phyloP scores from a whole-genome alignment of 345 rosid species.

The Euphorbia lathyris region DNA sequence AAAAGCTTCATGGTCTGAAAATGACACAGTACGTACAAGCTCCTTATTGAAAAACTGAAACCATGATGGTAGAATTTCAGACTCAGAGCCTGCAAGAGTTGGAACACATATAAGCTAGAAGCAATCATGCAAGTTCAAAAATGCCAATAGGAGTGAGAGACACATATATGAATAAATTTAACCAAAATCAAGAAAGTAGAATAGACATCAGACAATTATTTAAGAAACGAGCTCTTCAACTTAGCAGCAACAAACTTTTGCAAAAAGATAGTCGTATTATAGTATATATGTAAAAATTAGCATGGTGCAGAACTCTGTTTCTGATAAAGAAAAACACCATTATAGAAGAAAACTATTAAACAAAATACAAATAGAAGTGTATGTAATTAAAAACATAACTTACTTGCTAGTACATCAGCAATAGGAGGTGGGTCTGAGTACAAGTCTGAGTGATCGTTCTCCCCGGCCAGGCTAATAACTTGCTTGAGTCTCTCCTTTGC shows the following conservation, averaged over 20 bases:
- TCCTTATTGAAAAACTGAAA: constrained; percentile 76
- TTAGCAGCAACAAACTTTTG: neutral
- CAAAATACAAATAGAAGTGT: neutral
- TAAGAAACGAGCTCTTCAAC: neutral
- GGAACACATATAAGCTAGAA: constrained; percentile 8
- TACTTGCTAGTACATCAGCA: constrained; percentile 57
- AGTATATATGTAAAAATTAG: neutral
- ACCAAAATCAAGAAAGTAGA: neutral
- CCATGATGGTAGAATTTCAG: constrained; percentile 81
- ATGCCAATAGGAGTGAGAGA: neutral
- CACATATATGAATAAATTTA: neutral
- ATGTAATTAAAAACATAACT: constrained; percentile 25
- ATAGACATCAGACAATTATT: neutral
- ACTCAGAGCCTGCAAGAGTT: constrained; percentile 56
- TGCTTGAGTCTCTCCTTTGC: constrained; percentile 72
- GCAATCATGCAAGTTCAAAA: neutral
- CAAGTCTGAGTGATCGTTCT: constrained; percentile 51
- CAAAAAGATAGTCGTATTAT: neutral
- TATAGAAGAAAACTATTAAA: neutral
- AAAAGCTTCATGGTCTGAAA: constrained; percentile 94
- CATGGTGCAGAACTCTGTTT: neutral
- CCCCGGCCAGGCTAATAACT: constrained; percentile 72
- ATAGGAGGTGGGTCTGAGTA: constrained; percentile 59
- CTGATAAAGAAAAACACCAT: neutral
- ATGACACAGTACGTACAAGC: constrained; percentile 66